Evolutionary conservation across 129 eudicot genomes (phyloP).

Genomic region (Erigeron canadensis): DNA sequence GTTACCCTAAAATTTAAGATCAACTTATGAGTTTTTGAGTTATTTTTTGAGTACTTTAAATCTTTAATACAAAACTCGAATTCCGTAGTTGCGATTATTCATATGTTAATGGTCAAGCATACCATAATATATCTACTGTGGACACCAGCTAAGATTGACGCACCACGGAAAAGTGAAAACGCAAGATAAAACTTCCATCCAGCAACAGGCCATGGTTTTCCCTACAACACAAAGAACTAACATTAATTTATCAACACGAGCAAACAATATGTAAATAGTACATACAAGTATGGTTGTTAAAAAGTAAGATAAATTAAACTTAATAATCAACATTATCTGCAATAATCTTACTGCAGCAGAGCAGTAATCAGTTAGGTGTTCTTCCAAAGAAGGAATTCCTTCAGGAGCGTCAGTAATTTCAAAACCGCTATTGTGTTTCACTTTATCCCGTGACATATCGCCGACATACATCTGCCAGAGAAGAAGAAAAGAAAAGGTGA

Average conservation of each 20-base stretch:
- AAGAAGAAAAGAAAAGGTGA: neutral
- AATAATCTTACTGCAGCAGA: constrained; percentile 64
- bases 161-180: constrained; percentile 93
- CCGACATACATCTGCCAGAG: constrained; percentile 62
- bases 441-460: constrained; percentile 48
- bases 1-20: constrained; percentile 60
- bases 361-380: constrained; percentile 77
- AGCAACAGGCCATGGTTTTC: constrained; percentile 85
- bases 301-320: neutral
- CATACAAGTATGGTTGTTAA: neutral
- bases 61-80: neutral
- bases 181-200: constrained; percentile 94
- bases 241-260: neutral
- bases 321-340: constrained; percentile 17
- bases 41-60: constrained; percentile 3
- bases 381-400: constrained; percentile 82
- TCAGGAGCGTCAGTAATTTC: constrained; percentile 66
- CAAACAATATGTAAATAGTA: neutral
- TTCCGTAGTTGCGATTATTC: neutral
- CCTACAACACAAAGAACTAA: constrained; percentile 44
- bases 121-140: constrained; percentile 89
- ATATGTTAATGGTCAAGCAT: constrained; percentile 12
- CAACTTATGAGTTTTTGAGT: constrained; percentile 5
- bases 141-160: constrained; percentile 93
- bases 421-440: constrained; percentile 53